Percentiles rank a stretch among this genome's conserved stretches.
phyloP scores from a whole-genome alignment of 306 rosid species.

The Adenanthera pavonina region DNA sequence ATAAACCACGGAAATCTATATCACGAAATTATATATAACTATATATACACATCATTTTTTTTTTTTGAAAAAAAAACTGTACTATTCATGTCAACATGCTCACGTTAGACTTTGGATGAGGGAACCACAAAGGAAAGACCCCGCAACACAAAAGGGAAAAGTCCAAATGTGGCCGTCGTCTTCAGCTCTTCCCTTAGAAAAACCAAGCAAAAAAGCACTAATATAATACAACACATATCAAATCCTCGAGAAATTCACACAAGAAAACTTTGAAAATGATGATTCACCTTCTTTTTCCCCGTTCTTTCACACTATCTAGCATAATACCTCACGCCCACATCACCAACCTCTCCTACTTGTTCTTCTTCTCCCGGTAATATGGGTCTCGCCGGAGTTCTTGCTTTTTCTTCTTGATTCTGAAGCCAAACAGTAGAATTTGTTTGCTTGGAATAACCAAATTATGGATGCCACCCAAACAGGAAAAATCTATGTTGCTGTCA shows the following conservation, averaged over 20 bases:
- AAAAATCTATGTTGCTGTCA: constrained; percentile 77
- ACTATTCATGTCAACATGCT: too few species aligned
- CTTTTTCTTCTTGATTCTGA: constrained; percentile 29
- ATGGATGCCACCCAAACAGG: constrained; percentile 52
- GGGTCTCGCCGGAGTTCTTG: constrained; percentile 18
- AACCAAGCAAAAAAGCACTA: constrained; percentile 19
- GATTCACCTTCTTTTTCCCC: neutral
- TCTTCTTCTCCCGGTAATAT: neutral
- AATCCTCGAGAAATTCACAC: constrained; percentile 21
- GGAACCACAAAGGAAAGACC: too few species aligned
- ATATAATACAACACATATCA: constrained; percentile 31
- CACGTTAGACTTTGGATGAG: too few species aligned
- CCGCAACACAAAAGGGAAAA: constrained; percentile 35
- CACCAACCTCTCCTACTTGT: neutral
- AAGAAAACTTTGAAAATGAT: constrained; percentile 43
- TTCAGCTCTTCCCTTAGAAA: constrained; percentile 26
- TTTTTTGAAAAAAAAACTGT: too few species aligned
- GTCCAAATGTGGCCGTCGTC: constrained; percentile 50
- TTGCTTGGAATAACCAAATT: constrained; percentile 28
- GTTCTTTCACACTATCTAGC: constrained; percentile 28
- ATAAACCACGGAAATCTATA: neutral
- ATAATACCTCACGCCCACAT: neutral
- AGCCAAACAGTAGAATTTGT: neutral
- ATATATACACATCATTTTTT: too few species aligned
- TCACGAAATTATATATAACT: too few species aligned